Percentiles rank a stretch among this genome's conserved stretches.
Evolutionary conservation across 1,284 basidiomycete species (phyloP).

Genomic region (Heterobasidion occidentale): DNA sequence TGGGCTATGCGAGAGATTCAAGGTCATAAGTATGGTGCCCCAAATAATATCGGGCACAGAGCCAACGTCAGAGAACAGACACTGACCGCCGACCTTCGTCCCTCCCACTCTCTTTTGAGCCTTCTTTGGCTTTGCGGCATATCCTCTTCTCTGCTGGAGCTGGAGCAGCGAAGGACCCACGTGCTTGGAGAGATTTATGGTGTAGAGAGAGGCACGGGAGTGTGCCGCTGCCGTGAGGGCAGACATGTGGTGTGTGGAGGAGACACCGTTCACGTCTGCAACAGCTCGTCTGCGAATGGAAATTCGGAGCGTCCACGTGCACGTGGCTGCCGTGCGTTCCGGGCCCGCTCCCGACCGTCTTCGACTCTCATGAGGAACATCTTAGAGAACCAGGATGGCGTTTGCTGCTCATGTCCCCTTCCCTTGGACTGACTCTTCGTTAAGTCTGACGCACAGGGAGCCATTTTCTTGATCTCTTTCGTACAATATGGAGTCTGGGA

Average conservation of each 20-base stretch:
- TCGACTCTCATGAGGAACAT: not conserved
- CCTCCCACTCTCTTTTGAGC: not conserved
- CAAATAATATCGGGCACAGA: not conserved
- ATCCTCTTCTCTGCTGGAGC: constrained; percentile 4
- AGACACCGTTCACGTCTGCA: not conserved
- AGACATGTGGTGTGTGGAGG: constrained; percentile 4
- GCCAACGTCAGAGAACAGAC: not conserved
- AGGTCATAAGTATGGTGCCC: not conserved
- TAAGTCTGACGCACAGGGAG: no score
- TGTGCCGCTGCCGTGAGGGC: constrained; percentile 3
- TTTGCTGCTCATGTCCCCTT: no score
- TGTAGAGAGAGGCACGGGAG: not conserved
- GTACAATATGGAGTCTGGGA: not conserved
- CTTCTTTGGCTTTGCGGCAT: constrained; percentile 9
- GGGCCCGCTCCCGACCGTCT: not conserved
- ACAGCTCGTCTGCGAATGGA: not conserved
- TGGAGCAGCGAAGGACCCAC: not conserved
- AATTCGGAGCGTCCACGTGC: not conserved
- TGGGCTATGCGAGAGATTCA: not conserved
- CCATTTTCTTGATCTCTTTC: no score
- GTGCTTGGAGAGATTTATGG: not conserved
- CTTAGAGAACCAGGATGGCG: no score
- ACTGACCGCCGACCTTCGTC: not conserved
- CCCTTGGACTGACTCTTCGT: no score
- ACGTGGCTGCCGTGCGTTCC: not conserved